A percentile compares a stretch with the other conserved stretches of the same genome.
Conservation (phyloP, 2,329 filamentous ascomycete genomes). For the Dendryphion nanum region DNA sequence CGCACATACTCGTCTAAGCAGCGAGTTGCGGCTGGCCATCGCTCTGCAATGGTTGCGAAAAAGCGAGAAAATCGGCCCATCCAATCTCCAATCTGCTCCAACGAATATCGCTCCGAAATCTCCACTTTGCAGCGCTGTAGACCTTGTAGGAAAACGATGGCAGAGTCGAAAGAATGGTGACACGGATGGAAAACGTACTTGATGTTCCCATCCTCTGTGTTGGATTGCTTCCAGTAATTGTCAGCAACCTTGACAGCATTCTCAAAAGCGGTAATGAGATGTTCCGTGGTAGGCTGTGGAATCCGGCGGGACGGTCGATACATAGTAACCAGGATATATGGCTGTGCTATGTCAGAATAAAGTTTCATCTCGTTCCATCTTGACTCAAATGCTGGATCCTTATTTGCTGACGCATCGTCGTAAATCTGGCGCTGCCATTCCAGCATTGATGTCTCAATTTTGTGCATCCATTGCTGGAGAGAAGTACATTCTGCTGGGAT, state of each 20-base stretch:
- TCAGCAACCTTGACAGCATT: slow-evolving; percentile 33
- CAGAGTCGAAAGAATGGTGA: slow-evolving; percentile 34
- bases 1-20: slow-evolving; percentile 36
- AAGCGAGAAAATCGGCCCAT: slow-evolving; percentile 32
- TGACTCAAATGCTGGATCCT: slow-evolving; percentile 21
- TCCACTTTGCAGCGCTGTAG: slow-evolving; percentile 31
- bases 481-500: slow-evolving; percentile 23
- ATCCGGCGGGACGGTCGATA: slow-evolving; percentile 28
- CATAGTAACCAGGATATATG: slow-evolving; percentile 31
- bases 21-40: slow-evolving; percentile 33
- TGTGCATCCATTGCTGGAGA: slow-evolving; percentile 29
- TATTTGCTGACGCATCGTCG: slow-evolving; percentile 24
- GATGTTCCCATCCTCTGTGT: slow-evolving; percentile 32
- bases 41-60: slow-evolving; percentile 33
- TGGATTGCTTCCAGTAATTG: slow-evolving; percentile 32
- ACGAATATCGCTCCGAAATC: slow-evolving; percentile 24
- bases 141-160: slow-evolving; percentile 31
- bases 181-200: slow-evolving; percentile 41
- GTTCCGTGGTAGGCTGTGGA: slow-evolving; percentile 23
- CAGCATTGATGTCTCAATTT: slow-evolving; percentile 23
- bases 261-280: slow-evolving; percentile 27
- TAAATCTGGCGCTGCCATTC: slow-evolving; percentile 33
- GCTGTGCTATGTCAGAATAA: slow-evolving; percentile 32
- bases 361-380: slow-evolving; percentile 36
- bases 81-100: slow-evolving; percentile 27